Evolutionary conservation across 345 rosid genomes (phyloP).

Genomic region (Pugionium dolabratum): DNA sequence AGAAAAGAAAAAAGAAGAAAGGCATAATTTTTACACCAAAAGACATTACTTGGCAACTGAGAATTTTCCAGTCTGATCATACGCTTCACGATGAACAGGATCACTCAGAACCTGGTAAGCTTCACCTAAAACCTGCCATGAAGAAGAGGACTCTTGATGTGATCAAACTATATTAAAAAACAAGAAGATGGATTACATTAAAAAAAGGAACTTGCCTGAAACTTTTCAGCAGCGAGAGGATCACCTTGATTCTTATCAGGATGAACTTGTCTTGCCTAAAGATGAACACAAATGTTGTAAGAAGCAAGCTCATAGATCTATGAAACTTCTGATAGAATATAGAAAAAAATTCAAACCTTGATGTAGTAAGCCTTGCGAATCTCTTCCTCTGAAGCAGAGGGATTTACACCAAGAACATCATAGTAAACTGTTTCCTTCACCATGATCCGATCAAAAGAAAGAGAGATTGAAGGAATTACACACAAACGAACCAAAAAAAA

Average conservation of each 20-base stretch:
- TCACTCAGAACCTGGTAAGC: conserved; percentile 96
- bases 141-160: background rate
- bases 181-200: conserved; percentile 4
- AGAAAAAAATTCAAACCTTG: conserved; percentile 49
- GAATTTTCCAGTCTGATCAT: conserved; percentile 74
- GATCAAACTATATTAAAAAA: background rate
- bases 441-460: conserved; percentile 30
- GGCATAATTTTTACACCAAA: background rate
- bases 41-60: conserved; percentile 37
- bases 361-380: conserved; percentile 94
- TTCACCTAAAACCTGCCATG: conserved; percentile 77
- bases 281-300: background rate
- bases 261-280: conserved; percentile 95
- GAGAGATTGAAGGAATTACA: background rate
- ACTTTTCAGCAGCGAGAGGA: conserved; percentile 88
- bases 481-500: background rate
- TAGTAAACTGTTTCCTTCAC: conserved; percentile 83
- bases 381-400: conserved; percentile 89
- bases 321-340: background rate
- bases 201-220: conserved; percentile 57
- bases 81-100: conserved; percentile 85
- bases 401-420: conserved; percentile 95
- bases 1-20: conserved; percentile 6
- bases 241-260: conserved; percentile 95
- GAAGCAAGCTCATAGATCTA: conserved; percentile 13